Conservation (phyloP, 257 asterid species). For the Coffea eugenioides region DNA sequence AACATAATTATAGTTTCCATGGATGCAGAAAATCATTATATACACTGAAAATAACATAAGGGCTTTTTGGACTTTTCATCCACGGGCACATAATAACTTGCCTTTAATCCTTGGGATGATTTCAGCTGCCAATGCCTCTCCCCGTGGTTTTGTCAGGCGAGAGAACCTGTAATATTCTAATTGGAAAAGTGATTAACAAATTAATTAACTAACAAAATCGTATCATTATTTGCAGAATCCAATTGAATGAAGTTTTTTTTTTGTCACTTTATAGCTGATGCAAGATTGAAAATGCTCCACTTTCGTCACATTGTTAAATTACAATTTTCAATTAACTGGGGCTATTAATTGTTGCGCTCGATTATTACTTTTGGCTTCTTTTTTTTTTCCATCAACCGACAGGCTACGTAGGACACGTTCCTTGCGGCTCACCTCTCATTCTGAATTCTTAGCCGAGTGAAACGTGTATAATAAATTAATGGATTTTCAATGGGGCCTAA, state of each 20-base stretch:
- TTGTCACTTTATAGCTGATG: background rate
- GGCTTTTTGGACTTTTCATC: background rate
- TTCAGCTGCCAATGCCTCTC: background rate
- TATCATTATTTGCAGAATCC: background rate
- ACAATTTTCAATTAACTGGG: background rate
- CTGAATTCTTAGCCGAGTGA: background rate
- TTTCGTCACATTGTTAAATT: constrained; percentile 7
- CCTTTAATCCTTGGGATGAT: background rate
- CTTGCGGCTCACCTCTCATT: background rate
- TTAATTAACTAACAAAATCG: background rate
- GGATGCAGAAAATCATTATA: background rate
- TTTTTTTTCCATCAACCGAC: constrained; percentile 8
- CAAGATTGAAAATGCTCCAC: background rate
- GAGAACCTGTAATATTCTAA: no score
- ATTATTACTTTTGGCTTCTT: background rate
- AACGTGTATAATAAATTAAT: background rate
- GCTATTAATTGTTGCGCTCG: background rate
- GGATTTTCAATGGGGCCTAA: background rate
- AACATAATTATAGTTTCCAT: background rate
- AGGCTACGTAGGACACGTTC: background rate
- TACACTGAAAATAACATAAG: background rate
- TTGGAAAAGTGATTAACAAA: background rate
- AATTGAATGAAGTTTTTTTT: background rate
- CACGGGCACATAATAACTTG: background rate
- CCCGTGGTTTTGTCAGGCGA: background rate